phyloP scores from a whole-genome alignment of 768 basidiomycete genomes.

The Lentinula aciculospora region DNA sequence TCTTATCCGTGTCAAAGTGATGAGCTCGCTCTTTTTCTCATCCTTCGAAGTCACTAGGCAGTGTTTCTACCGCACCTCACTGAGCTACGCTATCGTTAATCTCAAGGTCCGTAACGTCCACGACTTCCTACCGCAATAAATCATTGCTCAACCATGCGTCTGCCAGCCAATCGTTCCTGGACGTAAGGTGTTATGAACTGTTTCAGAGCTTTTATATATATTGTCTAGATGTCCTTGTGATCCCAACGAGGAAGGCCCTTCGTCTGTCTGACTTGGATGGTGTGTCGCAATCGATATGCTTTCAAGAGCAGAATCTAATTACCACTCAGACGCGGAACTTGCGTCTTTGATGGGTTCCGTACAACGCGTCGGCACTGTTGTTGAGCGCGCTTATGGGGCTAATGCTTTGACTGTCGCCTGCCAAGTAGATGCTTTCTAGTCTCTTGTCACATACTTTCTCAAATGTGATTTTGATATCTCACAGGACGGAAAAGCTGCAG shows the following conservation, averaged over 20 bases:
- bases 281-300: conserved; percentile 9
- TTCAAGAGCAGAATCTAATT: background rate
- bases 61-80: conserved; percentile 61
- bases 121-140: background rate
- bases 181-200: conserved; percentile 50
- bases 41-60: conserved; percentile 76
- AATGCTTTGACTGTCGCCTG: conserved; percentile 85
- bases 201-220: background rate
- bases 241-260: conserved; percentile 50
- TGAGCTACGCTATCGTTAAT: conserved; percentile 87
- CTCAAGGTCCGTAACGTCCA: conserved; percentile 42
- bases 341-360: conserved; percentile 76
- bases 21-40: conserved; percentile 54
- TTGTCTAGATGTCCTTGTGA: conserved; percentile 53
- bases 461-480: background rate
- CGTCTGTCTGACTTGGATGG: conserved; percentile 53
- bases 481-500: conserved; percentile 85
- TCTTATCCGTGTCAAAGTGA: background rate
- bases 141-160: background rate
- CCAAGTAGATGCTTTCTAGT: conserved; percentile 48
- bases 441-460: background rate
- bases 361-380: conserved; percentile 68
- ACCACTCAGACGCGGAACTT: conserved; percentile 51
- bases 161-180: conserved; percentile 79
- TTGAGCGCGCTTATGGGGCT: conserved; percentile 79